Evolutionary conservation across 305 asterid species (phyloP).

Genomic region (Fraxinus angustifolia): DNA sequence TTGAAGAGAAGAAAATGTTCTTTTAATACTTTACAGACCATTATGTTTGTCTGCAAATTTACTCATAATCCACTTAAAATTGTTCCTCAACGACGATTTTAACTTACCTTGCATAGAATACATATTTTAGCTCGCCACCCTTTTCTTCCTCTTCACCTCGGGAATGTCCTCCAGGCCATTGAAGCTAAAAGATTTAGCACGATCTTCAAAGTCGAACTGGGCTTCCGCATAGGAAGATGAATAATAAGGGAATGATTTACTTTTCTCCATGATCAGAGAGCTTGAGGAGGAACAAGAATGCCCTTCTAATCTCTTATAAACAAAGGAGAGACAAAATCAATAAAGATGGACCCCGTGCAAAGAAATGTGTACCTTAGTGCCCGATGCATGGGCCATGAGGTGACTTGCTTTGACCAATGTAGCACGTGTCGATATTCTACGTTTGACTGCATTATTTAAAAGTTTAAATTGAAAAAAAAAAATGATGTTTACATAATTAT

Average conservation of each 20-base stretch:
- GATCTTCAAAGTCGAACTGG: slow-evolving; percentile 58
- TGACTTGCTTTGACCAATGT: slow-evolving; percentile 20
- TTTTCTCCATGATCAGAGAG: slow-evolving; percentile 60
- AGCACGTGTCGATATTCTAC: not conserved
- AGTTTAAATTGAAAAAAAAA: not conserved
- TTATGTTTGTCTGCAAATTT: slow-evolving; percentile 50
- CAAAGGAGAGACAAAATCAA: not conserved
- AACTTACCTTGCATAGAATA: slow-evolving; percentile 74
- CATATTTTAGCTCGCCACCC: slow-evolving; percentile 78
- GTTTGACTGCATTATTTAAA: not conserved
- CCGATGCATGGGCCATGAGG: slow-evolving; percentile 53
- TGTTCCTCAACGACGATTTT: slow-evolving; percentile 62
- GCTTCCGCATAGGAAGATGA: slow-evolving; percentile 72
- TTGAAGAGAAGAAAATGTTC: not conserved
- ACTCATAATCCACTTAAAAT: slow-evolving; percentile 88
- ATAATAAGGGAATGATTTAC: slow-evolving; percentile 65
- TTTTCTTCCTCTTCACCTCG: slow-evolving; percentile 63
- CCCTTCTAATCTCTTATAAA: not conserved
- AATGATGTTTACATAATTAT: not conserved
- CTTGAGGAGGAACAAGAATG: slow-evolving; percentile 20
- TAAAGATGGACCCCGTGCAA: slow-evolving; percentile 39
- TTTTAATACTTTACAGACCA: slow-evolving; percentile 27
- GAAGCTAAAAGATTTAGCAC: slow-evolving; percentile 65
- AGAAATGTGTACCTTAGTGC: slow-evolving; percentile 42
- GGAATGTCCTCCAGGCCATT: slow-evolving; percentile 71